Base-by-base conservation (phyloP, 768 basidiomycete genomes). In the Phylloporus rhodoxanthus region DNA sequence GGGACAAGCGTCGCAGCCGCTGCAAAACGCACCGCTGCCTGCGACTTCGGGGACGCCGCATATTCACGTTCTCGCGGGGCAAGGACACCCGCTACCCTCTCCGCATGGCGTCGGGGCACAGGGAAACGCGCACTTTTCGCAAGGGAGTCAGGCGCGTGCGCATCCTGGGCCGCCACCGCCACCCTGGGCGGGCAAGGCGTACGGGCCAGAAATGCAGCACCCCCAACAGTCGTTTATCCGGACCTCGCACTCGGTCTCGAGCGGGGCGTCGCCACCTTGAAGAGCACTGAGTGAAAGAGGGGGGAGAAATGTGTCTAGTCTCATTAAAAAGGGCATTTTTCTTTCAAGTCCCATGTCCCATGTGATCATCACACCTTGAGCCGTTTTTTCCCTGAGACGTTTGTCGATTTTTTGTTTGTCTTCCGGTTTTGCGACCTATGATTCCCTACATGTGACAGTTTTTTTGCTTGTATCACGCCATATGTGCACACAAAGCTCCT, bases 191-290 rank as follows among this genome's bases (percentile, higher is more conserved):
- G 54, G 59, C 13, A 63, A 63, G 28, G 41, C 59, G 9, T 64
- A 63, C 7, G 46, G 51, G 11, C 54, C 55, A 5, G 59, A 64
- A 14, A 50, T 53, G 55, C 66, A 50, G 40, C 61, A 72, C 8
- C 65, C 71, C 37, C 74, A 75, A 26, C 76, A 76, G 50, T 75
- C 75, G 19, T 78, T 77, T 56, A 68, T 77, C 61, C 68, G 75
- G 15, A 68, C 72, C 29, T 72, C 75, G 37, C 75, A 75, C 36
- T 68, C 72, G 25, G 68, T 66, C 44, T 71, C 71, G 44, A 68
- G 64, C 8, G 68, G 65, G 9, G 64, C 68, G 5, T 71, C 71
- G 8, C 69, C 70, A 3, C 60, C 59, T 26, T 64, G 55, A 61
- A 14, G 21, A 14, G 13, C 1, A 15, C 19, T 5, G n/a, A 2